Percentiles rank a stretch among this genome's conserved stretches.
phyloP scores from a whole-genome alignment of 139 green algal species.

The Chlamydomonas eustigma region DNA sequence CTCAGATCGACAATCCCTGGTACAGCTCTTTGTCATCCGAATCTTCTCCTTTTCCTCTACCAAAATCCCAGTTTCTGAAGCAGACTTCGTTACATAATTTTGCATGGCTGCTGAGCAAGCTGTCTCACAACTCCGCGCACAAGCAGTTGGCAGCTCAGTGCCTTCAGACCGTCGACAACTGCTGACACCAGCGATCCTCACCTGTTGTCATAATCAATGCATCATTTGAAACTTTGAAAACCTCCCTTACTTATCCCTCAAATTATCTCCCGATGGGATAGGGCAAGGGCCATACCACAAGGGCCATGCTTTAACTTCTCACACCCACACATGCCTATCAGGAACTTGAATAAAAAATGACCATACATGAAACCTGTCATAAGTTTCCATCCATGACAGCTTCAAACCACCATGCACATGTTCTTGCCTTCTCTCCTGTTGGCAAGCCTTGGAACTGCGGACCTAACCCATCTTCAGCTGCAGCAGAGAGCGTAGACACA shows the following conservation, averaged over 20 bases:
- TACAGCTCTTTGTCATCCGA: slow-evolving; percentile 31
- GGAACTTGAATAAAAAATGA: too few relatives aligned
- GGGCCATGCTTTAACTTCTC: too few relatives aligned
- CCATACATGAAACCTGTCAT: too few relatives aligned
- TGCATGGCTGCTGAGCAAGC: slow-evolving; percentile 18
- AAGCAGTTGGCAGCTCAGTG: slow-evolving; percentile 27
- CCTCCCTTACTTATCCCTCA: too few relatives aligned
- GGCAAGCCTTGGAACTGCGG: slow-evolving; percentile 33
- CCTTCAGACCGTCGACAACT: slow-evolving; percentile 17
- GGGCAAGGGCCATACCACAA: too few relatives aligned
- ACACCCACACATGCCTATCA: too few relatives aligned
- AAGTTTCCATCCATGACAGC: too few relatives aligned
- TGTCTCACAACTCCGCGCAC: slow-evolving; percentile 17
- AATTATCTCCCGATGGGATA: too few relatives aligned
- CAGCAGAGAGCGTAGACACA: slow-evolving; percentile 16
- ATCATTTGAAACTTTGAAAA: too few relatives aligned
- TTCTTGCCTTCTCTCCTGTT: slow-evolving; percentile 31
- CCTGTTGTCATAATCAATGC: too few relatives aligned
- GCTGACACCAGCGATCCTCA: background rate
- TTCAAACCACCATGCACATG: too few relatives aligned
- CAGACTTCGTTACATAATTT: background rate
- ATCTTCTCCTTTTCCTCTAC: slow-evolving; percentile 12
- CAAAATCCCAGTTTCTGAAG: slow-evolving; percentile 13
- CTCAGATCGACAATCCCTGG: slow-evolving; percentile 36
- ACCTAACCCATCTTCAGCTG: slow-evolving; percentile 16